phyloP scores from a whole-genome alignment of 2,329 filamentous ascomycete genomes.

The Colletotrichum tabaci region DNA sequence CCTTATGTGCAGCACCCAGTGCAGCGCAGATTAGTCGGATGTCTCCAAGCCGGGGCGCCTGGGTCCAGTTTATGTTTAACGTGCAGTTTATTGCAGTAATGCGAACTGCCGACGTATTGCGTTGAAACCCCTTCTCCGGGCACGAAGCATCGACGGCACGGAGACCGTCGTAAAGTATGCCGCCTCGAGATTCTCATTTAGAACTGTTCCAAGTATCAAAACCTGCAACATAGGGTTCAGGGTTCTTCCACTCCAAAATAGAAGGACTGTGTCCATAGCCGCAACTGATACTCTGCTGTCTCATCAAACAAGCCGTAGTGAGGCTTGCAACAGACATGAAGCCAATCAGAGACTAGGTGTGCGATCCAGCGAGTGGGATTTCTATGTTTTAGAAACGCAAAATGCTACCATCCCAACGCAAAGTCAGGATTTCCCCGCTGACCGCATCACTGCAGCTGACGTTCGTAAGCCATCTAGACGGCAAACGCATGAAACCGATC shows the following conservation, averaged over 20 bases:
- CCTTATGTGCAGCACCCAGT: neutral
- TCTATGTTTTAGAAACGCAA: conserved; percentile 6
- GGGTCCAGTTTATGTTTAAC: neutral
- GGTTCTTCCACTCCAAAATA: neutral
- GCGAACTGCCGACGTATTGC: too few species aligned
- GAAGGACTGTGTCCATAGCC: too few species aligned
- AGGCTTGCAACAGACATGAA: too few species aligned
- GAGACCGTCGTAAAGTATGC: neutral
- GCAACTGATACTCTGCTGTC: neutral
- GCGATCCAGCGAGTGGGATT: neutral
- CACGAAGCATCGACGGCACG: neutral
- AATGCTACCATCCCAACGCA: neutral
- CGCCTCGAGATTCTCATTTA: neutral
- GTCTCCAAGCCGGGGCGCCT: conserved; percentile 2
- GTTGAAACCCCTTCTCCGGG: neutral
- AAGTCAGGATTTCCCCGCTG: neutral
- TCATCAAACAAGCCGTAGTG: too few species aligned
- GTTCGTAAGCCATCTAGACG: neutral
- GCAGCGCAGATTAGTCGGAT: conserved; percentile 17
- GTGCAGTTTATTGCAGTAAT: neutral
- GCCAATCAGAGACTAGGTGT: neutral
- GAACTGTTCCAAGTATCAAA: neutral
- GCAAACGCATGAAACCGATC: conserved; percentile 21
- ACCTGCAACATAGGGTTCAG: neutral
- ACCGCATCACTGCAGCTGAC: conserved; percentile 6